Base-by-base conservation (phyloP, 352 stramenopile species). In the Phytophthora podocarpi region DNA sequence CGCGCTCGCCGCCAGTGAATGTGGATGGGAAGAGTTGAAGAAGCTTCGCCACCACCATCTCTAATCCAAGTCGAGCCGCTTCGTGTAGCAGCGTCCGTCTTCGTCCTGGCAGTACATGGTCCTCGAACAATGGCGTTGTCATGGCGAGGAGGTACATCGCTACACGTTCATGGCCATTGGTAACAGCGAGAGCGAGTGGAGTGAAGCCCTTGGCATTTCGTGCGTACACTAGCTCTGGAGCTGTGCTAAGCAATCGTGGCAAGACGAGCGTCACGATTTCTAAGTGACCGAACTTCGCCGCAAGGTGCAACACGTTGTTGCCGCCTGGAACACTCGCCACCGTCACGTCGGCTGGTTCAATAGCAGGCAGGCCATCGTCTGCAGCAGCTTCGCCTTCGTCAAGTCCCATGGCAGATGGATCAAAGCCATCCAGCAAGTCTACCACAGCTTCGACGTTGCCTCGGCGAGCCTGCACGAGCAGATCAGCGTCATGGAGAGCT, bases 341-440 rank as follows among this genome's bases (percentile, higher is more conserved):
- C 4, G 65, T 78, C 11, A 89, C 57, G 13, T 90, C 79, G 0
- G 74, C 72, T 1, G 52, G 57, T 16, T 66, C 56, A 21, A 64
- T 15, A 5, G 15, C 37, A 12, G 31, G 48, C 9, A 67, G 11
- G 26, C 62, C 61, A 5, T 64, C 46, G 30, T 57, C 50, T 4
- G 18, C 30, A 6, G 1, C 5, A 7, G 3, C 24, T 4, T 55
- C 42, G 5, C 13, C 20, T n/a, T n/a, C n/a, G n/a, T n/a, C n/a
- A n/a, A n/a, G n/a, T 31, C 71, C 76, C 62, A 62, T 32, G 15
- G 18, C 11, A 23, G 43, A 35, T 1, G 58, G 57, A 49, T 68
- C 58, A 45, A 78, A 86, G 7, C 82, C 82, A 34, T 90, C 82
- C 13, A 91, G 52, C 16, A 91, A 47, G 43, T 91, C 82, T 3